Conservation (phyloP, 2,329 filamentous ascomycete species). For the Penicillium sp. region DNA sequence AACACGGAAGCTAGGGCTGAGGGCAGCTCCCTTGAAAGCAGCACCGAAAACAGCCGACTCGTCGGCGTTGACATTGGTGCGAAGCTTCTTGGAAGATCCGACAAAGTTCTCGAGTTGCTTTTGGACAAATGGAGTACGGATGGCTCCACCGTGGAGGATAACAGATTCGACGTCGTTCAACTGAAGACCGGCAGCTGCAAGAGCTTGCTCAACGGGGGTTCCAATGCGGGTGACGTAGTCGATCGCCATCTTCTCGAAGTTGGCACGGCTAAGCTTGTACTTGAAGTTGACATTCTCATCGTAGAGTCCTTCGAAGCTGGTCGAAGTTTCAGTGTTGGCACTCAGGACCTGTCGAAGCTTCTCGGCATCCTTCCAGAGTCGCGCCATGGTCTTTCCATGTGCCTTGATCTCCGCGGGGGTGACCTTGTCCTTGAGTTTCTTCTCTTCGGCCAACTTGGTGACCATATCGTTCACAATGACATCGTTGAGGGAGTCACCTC, state of each 20-base stretch:
- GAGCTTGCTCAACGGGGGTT: conserved; percentile 69
- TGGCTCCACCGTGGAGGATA: conserved; percentile 88
- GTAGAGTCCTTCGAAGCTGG: conserved; percentile 79
- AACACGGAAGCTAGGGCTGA: conserved; percentile 94
- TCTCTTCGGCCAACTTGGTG: conserved; percentile 70
- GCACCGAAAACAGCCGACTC: conserved; percentile 96
- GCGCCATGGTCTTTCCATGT: conserved; percentile 83
- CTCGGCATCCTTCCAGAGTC: conserved; percentile 91
- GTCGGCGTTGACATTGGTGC: conserved; percentile 93
- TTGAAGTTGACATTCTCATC: conserved; percentile 92
- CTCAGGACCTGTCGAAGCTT: conserved; percentile 85
- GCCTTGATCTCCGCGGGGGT: conserved; percentile 53
- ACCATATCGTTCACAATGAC: conserved; percentile 90
- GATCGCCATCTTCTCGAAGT: conserved; percentile 78
- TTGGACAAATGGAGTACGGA: conserved; percentile 92
- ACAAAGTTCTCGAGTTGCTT: conserved; percentile 77
- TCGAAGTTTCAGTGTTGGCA: conserved; percentile 79
- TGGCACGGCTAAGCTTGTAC: conserved; percentile 78
- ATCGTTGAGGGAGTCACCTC: conserved; percentile 85
- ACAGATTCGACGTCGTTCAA: conserved; percentile 80
- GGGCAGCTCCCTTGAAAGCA: conserved; percentile 85
- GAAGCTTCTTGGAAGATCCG: conserved; percentile 74
- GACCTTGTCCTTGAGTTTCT: conserved; percentile 49
- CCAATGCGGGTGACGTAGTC: conserved; percentile 68
- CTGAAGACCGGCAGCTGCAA: conserved; percentile 71